A percentile compares a stretch with the other conserved stretches of the same genome.
phyloP scores from a whole-genome alignment of 345 rosid genomes.

The Lenwebbia sp. region DNA sequence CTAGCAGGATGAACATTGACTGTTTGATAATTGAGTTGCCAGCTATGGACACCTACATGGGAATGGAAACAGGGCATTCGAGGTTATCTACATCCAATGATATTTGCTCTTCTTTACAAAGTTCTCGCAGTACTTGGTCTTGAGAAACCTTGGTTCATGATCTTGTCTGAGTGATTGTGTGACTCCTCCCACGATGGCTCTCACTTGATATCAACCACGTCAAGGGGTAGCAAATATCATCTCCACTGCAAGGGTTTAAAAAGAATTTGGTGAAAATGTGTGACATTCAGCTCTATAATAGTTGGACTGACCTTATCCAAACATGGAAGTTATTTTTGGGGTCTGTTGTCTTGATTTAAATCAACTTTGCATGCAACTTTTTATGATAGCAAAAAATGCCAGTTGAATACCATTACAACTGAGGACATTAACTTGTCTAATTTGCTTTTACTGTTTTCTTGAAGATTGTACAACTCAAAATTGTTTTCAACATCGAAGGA shows the following conservation, averaged over 20 bases:
- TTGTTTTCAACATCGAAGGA: background rate
- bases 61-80: constrained; percentile 90
- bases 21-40: background rate
- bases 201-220: background rate
- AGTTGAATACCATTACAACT: background rate
- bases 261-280: background rate
- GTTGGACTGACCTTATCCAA: background rate
- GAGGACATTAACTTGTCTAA: no score
- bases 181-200: background rate
- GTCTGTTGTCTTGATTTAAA: background rate
- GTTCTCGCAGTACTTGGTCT: constrained; percentile 51
- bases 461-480: background rate
- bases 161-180: background rate
- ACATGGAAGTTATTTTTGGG: background rate
- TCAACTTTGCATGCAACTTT: background rate
- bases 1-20: background rate
- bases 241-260: background rate
- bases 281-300: background rate
- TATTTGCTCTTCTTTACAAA: constrained; percentile 60
- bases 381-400: background rate
- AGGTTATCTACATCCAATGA: constrained; percentile 84
- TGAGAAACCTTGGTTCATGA: constrained; percentile 62
- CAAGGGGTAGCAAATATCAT: background rate
- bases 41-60: constrained; percentile 94
- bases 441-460: no score